phyloP scores from a whole-genome alignment of 306 rosid species.

The Lablab purpureus region DNA sequence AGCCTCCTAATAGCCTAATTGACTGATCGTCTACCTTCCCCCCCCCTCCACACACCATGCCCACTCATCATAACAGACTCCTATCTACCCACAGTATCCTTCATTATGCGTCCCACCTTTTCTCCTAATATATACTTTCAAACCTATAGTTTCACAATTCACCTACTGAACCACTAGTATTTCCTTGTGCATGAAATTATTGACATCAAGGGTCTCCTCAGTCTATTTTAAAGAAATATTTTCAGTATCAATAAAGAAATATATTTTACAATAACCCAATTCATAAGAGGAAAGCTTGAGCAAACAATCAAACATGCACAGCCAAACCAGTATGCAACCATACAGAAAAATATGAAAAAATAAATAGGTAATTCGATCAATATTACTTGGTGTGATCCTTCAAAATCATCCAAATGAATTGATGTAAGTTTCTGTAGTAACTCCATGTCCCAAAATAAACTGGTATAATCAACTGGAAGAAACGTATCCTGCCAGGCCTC shows the following conservation, averaged over 20 bases:
- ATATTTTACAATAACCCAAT: not conserved
- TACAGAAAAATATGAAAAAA: not conserved
- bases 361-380: slow-evolving; percentile 6
- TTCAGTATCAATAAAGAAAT: not conserved
- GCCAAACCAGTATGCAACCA: slow-evolving; percentile 15
- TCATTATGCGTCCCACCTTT: too few species aligned
- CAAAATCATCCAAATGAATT: slow-evolving; percentile 57
- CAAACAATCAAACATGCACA: not conserved
- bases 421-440: slow-evolving; percentile 69
- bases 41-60: too few species aligned
- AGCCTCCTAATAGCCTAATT: too few species aligned
- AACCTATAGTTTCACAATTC: too few species aligned
- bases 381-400: slow-evolving; percentile 59
- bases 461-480: slow-evolving; percentile 64
- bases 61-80: too few species aligned
- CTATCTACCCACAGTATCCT: too few species aligned
- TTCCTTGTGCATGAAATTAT: too few species aligned
- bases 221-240: not conserved
- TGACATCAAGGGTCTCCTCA: too few species aligned
- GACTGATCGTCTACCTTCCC: too few species aligned
- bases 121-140: too few species aligned
- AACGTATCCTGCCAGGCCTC: slow-evolving; percentile 68
- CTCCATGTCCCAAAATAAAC: slow-evolving; percentile 77
- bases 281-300: not conserved
- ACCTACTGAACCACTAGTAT: too few species aligned